Conservation (phyloP, 176 grass and related monocot genomes). For the Elaeis guineensis region DNA sequence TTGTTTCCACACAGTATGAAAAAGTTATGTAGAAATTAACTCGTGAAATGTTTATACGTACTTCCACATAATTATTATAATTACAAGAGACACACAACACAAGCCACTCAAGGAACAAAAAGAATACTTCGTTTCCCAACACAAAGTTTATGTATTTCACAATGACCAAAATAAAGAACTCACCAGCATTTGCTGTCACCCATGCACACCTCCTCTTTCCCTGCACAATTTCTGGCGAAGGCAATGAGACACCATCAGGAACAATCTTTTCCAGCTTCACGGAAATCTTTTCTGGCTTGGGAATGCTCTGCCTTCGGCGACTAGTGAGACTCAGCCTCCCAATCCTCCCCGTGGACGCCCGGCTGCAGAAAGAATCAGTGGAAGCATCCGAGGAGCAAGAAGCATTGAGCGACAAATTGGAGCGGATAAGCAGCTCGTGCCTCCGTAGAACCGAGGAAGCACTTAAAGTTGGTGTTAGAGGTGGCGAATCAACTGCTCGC, state of each 20-base stretch:
- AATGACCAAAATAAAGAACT: conserved; percentile 13
- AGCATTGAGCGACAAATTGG: conserved; percentile 44
- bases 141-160: too few species aligned
- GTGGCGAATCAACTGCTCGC: background rate
- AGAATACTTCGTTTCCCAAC: too few species aligned
- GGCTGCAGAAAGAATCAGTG: conserved; percentile 36
- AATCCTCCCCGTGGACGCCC: conserved; percentile 33
- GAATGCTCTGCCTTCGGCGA: conserved; percentile 14
- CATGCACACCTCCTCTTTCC: conserved; percentile 60
- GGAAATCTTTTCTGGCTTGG: conserved; percentile 36
- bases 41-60: too few species aligned
- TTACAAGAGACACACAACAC: too few species aligned
- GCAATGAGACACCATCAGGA: conserved; percentile 7
- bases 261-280: conserved; percentile 27
- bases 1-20: too few species aligned
- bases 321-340: conserved; percentile 18
- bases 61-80: too few species aligned
- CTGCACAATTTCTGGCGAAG: conserved; percentile 20
- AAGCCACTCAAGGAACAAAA: too few species aligned
- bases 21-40: too few species aligned
- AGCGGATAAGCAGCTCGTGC: conserved; percentile 35
- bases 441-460: conserved; percentile 30
- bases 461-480: conserved; percentile 4
- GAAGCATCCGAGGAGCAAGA: conserved; percentile 80
- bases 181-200: conserved; percentile 77